phyloP scores from a whole-genome alignment of 768 basidiomycete genomes.

The Suillus fuscotomentosus region DNA sequence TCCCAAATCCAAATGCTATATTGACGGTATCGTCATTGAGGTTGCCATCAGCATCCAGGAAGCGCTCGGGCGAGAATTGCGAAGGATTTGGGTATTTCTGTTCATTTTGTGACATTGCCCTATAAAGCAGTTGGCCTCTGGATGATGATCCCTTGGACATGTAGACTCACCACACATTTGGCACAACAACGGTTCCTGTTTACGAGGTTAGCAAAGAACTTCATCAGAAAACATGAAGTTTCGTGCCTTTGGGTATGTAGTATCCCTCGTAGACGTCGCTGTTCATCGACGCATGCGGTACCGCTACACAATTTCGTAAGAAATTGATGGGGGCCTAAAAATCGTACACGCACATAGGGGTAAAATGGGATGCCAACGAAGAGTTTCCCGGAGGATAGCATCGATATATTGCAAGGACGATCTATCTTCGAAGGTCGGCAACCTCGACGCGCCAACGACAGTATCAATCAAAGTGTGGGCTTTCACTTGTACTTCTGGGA shows the following conservation, averaged over 20 bases:
- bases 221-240: background rate
- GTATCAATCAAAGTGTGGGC: conserved; percentile 32
- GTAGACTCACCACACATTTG: conserved; percentile 28
- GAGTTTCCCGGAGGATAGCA: conserved; percentile 27
- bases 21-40: conserved; percentile 20
- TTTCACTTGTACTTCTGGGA: conserved; percentile 26
- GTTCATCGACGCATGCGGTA: conserved; percentile 19
- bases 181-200: conserved; percentile 21
- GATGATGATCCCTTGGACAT: background rate
- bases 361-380: conserved; percentile 23
- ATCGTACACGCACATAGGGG: conserved; percentile 20
- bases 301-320: conserved; percentile 7
- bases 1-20: conserved; percentile 25
- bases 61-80: conserved; percentile 32
- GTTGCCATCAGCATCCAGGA: conserved; percentile 20
- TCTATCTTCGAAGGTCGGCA: conserved; percentile 28
- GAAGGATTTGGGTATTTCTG: conserved; percentile 29
- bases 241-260: conserved; percentile 25
- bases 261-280: conserved; percentile 25
- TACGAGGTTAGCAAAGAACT: conserved; percentile 3
- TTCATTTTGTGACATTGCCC: conserved; percentile 35
- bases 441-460: conserved; percentile 19
- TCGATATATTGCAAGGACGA: conserved; percentile 25
- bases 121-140: conserved; percentile 8
- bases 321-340: background rate